Base-by-base conservation (phyloP, 1,284 basidiomycete species). In the Mycosarcoma maydis region DNA sequence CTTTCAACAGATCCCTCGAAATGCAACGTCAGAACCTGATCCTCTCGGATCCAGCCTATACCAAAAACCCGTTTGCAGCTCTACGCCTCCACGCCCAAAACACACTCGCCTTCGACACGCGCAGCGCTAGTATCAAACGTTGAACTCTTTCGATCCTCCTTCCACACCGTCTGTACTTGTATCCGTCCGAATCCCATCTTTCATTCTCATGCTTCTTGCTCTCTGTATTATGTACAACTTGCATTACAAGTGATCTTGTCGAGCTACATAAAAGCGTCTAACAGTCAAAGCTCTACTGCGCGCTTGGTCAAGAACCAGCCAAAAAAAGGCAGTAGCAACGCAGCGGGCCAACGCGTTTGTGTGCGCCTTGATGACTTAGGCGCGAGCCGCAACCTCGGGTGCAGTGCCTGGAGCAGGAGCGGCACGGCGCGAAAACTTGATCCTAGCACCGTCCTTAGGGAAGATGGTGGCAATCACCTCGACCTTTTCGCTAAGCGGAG, bases 361-460 rank as follows among this genome's bases (percentile, higher is more conserved):
- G 6, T 9, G 11, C 20, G n/a, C 22, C 11, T 16, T 16, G 22
- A 11, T 20, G 23, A 14, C 36, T 55, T 16, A 66, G 6, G 73
- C 73, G 26, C 68, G 62, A 11, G 78, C 78, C 8, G 77, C 77
- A 16, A 70, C 73, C 42, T 75, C 73, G 19, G 78, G 73, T 0
- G 70, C 54, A 13, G 69, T 70, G 22, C 69, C 72, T 20, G 67
- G 55, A 1, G 64, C 60, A 17, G 78, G 78, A 11, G 69, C 65
- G 3, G 73, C 55, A 27, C 79, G 72, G 14, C 58, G 64, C 27
- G 74, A 72, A 59, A 97, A 88, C 82, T 89, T 91, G 71, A 97
- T 86, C 58, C 86, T 84, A 75, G 92, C 92, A 43, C 92, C 92
- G 80, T 98, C 95, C 83, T 92, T 89, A 20, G 94, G 94, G 88